These are phyloP conservation scores for Amesomyces nigricolor DNA, from an alignment of 2,329 filamentous ascomycete species.

Conservation along the genomic window DNA sequence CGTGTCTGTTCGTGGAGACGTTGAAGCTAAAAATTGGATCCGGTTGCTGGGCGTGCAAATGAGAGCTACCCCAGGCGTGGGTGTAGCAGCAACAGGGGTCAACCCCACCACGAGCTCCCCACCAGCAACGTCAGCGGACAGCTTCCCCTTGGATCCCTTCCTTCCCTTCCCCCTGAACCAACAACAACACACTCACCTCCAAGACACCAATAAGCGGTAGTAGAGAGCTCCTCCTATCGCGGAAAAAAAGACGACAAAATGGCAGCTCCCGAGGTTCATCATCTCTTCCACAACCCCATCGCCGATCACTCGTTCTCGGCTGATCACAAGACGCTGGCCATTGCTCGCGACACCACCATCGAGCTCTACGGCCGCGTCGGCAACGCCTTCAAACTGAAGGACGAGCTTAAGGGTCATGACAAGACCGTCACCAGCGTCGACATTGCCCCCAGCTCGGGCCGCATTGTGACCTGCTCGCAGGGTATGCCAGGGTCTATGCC, in stretches of 20 bases:
- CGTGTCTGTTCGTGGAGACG: neutral
- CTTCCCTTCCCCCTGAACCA: neutral
- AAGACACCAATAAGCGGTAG: conserved; percentile 55
- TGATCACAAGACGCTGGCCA: conserved; percentile 81
- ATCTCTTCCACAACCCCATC: conserved; percentile 94
- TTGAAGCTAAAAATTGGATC: conserved; percentile 5
- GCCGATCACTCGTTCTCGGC: conserved; percentile 97
- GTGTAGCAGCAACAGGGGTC: neutral
- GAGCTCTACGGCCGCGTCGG: conserved; percentile 78
- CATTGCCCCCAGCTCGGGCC: conserved; percentile 82
- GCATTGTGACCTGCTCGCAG: conserved; percentile 97
- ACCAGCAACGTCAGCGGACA: conserved; percentile 7
- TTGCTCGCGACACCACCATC: conserved; percentile 82
- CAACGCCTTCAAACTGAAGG: conserved; percentile 72
- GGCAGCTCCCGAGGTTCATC: conserved; percentile 84
- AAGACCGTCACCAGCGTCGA: conserved; percentile 96
- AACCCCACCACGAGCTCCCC: conserved; percentile 5
- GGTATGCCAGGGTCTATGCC: conserved; percentile 45
- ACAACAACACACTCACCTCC: neutral
- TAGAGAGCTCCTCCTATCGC: conserved; percentile 96
- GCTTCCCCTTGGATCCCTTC: conserved; percentile 1
- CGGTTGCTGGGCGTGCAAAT: neutral
- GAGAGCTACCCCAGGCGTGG: neutral
- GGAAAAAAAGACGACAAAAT: conserved; percentile 45
- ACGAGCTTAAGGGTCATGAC: conserved; percentile 93